These are phyloP conservation scores for Leptomonas pyrrhocoris DNA, from an alignment of 208 protist genomes.

Conservation along the genomic window DNA sequence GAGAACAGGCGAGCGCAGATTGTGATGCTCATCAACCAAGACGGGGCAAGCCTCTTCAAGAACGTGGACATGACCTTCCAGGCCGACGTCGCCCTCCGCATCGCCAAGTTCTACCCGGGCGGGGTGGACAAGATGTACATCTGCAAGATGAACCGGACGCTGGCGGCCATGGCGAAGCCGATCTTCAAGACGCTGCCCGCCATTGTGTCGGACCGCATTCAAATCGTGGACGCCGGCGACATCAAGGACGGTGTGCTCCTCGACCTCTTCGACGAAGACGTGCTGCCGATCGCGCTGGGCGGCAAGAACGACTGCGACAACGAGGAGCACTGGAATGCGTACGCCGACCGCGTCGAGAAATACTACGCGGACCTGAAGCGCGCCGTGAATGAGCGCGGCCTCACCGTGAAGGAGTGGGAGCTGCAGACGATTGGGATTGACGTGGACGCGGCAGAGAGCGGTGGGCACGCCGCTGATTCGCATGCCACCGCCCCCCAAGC, in stretches of 20 bases:
- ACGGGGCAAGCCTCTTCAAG: constrained; percentile 50
- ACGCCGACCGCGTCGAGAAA: constrained; percentile 44
- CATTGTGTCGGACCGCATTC: constrained; percentile 65
- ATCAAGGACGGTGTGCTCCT: constrained; percentile 49
- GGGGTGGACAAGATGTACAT: constrained; percentile 72
- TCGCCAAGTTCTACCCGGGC: constrained; percentile 74
- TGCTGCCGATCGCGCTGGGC: constrained; percentile 62
- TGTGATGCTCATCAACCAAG: constrained; percentile 73
- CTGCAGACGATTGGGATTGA: constrained; percentile 41
- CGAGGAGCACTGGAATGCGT: constrained; percentile 38
- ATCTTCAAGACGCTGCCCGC: constrained; percentile 60
- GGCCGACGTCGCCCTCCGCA: constrained; percentile 63
- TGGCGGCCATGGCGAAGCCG: constrained; percentile 58
- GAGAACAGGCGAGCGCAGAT: constrained; percentile 58
- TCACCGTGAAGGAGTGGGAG: constrained; percentile 79
- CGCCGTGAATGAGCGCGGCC: constrained; percentile 47
- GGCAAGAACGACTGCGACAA: constrained; percentile 65
- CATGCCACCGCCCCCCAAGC: constrained; percentile 3
- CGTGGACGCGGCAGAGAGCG: not conserved
- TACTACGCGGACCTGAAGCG: constrained; percentile 56
- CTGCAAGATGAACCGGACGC: constrained; percentile 63
- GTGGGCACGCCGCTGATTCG: not conserved
- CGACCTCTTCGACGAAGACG: constrained; percentile 51
- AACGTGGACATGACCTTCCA: constrained; percentile 77
- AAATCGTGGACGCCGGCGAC: constrained; percentile 52